Evolutionary conservation across 176 grass and related monocot species (phyloP).

Genomic region (Carex pumila): DNA sequence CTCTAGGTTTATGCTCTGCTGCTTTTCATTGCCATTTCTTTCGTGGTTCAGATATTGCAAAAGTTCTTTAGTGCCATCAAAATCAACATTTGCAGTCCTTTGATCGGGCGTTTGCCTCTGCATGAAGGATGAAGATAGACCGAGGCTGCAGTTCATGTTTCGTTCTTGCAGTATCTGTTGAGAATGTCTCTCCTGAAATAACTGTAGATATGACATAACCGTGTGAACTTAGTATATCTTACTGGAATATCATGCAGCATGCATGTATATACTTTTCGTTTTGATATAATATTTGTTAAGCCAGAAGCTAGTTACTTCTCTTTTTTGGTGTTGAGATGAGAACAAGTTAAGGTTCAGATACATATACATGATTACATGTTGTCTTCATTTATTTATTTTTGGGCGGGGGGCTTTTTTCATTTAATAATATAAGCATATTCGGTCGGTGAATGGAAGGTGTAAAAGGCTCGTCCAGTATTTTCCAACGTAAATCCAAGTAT

Average conservation of each 20-base stretch:
- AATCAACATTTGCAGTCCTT: neutral
- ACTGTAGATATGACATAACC: neutral
- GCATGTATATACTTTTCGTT: neutral
- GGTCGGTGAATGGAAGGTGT: no score
- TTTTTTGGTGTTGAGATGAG: neutral
- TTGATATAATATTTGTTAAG: neutral
- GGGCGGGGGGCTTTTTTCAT: neutral
- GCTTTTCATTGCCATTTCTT: neutral
- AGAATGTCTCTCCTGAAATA: neutral
- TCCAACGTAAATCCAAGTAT: neutral
- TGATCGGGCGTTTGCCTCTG: neutral
- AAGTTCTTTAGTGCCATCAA: neutral
- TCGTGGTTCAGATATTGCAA: neutral
- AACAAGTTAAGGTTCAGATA: neutral
- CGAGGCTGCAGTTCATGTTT: neutral
- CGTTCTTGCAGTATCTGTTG: constrained; percentile 4
- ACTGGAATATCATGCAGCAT: neutral
- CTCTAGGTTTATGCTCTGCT: constrained; percentile 44
- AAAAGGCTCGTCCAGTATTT: neutral
- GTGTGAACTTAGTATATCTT: neutral
- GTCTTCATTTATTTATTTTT: no score
- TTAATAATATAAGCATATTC: neutral
- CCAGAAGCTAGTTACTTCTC: neutral
- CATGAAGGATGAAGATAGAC: neutral
- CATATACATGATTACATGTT: no score